phyloP scores from a whole-genome alignment of 371 early-diverging fungal species.

The Dinochytrium kinnereticum region DNA sequence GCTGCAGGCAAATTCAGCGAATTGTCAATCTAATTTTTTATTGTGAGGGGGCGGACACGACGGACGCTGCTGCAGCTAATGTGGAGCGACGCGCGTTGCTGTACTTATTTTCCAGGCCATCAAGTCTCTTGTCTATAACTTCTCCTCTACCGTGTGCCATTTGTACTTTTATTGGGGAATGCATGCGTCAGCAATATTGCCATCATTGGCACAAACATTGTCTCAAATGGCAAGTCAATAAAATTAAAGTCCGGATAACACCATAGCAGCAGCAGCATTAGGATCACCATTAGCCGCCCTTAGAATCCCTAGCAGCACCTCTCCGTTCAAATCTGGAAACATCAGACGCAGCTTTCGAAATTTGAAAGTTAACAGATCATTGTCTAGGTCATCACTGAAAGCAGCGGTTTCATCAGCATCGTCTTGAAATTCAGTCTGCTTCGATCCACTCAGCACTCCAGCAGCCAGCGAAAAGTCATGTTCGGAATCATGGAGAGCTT shows the following conservation, averaged over 20 bases:
- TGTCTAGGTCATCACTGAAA: neutral
- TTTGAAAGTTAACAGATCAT: neutral
- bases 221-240: no score
- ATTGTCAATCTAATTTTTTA: neutral
- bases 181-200: no score
- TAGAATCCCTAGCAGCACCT: neutral
- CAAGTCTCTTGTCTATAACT: no score
- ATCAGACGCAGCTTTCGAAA: neutral
- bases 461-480: neutral
- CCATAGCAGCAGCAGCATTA: neutral
- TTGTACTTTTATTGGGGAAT: no score
- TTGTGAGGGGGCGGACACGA: no score
- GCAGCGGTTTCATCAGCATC: no score
- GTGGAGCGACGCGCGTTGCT: no score
- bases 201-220: no score
- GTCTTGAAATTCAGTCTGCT: neutral
- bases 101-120: no score
- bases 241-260: neutral
- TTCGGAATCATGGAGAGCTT: neutral
- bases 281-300: neutral
- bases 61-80: no score
- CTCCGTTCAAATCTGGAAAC: neutral
- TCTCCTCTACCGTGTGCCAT: no score
- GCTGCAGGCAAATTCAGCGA: no score
- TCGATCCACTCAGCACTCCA: neutral